phyloP scores from a whole-genome alignment of 306 rosid genomes.

The Cajanus cajan region DNA sequence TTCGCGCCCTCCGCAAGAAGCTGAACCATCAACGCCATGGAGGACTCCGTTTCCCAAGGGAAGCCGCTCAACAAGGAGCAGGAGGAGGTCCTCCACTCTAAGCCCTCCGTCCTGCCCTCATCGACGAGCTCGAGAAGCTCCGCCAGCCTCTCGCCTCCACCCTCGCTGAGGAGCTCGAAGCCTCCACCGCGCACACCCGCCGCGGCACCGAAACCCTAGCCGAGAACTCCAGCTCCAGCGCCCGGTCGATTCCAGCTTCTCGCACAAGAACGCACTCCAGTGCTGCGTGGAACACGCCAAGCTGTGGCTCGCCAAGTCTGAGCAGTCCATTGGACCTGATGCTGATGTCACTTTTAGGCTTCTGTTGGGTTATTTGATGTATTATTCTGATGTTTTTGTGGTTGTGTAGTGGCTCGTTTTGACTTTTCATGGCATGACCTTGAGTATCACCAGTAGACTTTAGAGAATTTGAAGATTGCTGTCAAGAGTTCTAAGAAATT shows the following conservation, averaged over 20 bases:
- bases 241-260: constrained; percentile 75
- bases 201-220: constrained; percentile 4
- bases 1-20: constrained; percentile 81
- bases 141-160: constrained; percentile 78
- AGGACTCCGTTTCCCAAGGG: constrained; percentile 72
- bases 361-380: not conserved
- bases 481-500: constrained; percentile 85
- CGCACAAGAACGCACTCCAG: constrained; percentile 80
- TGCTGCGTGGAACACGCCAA: constrained; percentile 87
- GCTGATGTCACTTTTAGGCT: constrained; percentile 68
- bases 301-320: constrained; percentile 71
- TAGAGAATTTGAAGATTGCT: constrained; percentile 83
- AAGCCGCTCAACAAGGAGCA: constrained; percentile 79
- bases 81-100: constrained; percentile 79
- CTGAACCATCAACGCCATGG: constrained; percentile 65
- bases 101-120: constrained; percentile 52
- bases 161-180: constrained; percentile 61
- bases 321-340: constrained; percentile 64
- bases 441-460: constrained; percentile 75
- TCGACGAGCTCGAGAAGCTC: constrained; percentile 95
- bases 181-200: constrained; percentile 34
- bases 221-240: constrained; percentile 12
- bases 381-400: constrained; percentile 19
- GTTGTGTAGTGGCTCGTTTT: constrained; percentile 80
- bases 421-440: constrained; percentile 87